phyloP scores from a whole-genome alignment of 805 yeast genomes.

The Wickerhamomyces bisporus region DNA sequence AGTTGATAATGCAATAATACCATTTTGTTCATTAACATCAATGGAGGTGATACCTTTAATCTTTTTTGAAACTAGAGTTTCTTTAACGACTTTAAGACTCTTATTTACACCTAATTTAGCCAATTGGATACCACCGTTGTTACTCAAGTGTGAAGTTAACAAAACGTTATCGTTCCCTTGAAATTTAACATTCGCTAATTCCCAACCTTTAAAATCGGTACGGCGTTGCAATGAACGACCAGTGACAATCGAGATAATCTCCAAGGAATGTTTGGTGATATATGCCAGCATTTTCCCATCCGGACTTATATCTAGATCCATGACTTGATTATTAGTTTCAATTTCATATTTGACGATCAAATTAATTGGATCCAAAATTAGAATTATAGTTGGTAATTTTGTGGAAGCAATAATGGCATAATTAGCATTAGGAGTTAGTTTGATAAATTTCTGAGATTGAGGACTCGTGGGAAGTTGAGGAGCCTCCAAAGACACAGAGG shows the following conservation, averaged over 20 bases:
- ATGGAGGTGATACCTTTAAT: conserved; percentile 40
- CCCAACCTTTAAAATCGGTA: conserved; percentile 29
- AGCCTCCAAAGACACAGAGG: conserved; percentile 54
- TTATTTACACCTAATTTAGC: conserved; percentile 13
- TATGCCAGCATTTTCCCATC: conserved; percentile 65
- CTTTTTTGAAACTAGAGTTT: conserved; percentile 17
- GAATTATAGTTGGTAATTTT: conserved; percentile 58
- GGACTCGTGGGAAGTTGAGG: conserved; percentile 27
- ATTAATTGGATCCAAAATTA: conserved; percentile 53
- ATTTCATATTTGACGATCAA: conserved; percentile 53
- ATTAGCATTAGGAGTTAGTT: conserved; percentile 51
- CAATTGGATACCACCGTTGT: conserved; percentile 13
- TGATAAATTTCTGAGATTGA: conserved; percentile 53
- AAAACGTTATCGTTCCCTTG: conserved; percentile 19
- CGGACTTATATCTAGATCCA: conserved; percentile 66
- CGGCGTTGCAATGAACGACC: conserved; percentile 31
- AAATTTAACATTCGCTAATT: conserved; percentile 32
- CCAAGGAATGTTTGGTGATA: conserved; percentile 52
- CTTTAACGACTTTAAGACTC: conserved; percentile 15
- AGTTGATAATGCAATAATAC: conserved; percentile 37
- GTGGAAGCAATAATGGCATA: conserved; percentile 73
- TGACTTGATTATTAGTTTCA: conserved; percentile 51
- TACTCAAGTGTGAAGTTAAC: conserved; percentile 10
- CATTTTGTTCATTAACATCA: conserved; percentile 33
- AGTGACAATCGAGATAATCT: conserved; percentile 35